phyloP scores from a whole-genome alignment of 495 filamentous ascomycete genomes.

The Thermothielavioides terrestris region DNA sequence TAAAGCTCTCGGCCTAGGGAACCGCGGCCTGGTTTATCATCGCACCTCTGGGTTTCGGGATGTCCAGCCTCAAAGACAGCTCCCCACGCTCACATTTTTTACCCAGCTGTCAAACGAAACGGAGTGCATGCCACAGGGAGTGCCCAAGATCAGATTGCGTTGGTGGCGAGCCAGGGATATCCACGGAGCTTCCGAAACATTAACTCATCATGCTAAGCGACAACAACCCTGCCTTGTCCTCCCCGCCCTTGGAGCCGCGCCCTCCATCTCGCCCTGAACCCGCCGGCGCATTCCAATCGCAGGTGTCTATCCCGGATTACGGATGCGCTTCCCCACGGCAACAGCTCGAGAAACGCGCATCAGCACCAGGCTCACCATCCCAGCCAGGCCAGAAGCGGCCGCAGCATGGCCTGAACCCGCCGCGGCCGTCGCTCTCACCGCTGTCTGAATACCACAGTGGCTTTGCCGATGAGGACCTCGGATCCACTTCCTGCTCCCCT shows the following conservation, averaged over 20 bases:
- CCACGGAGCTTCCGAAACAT: constrained; percentile 29
- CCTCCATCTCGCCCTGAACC: constrained; percentile 8
- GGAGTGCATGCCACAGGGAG: neutral
- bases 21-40: neutral
- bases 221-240: constrained; percentile 21
- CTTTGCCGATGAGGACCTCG: constrained; percentile 24
- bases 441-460: constrained; percentile 31
- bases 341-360: constrained; percentile 19
- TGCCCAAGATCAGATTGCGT: neutral
- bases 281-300: constrained; percentile 15
- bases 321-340: constrained; percentile 18
- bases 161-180: constrained; percentile 16
- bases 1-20: neutral
- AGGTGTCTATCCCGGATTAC: constrained; percentile 9
- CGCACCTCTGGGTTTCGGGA: neutral
- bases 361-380: constrained; percentile 7
- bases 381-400: constrained; percentile 5
- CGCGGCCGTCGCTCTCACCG: constrained; percentile 19
- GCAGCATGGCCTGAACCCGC: constrained; percentile 12
- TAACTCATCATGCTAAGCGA: constrained; percentile 39
- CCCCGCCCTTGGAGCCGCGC: constrained; percentile 12
- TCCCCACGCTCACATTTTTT: too few relatives aligned
- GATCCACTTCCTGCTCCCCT: constrained; percentile 14
- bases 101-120: constrained; percentile 3
- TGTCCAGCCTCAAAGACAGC: too few relatives aligned